Conservation (phyloP, 2,329 filamentous ascomycete genomes). For the Colletotrichum sp. region DNA sequence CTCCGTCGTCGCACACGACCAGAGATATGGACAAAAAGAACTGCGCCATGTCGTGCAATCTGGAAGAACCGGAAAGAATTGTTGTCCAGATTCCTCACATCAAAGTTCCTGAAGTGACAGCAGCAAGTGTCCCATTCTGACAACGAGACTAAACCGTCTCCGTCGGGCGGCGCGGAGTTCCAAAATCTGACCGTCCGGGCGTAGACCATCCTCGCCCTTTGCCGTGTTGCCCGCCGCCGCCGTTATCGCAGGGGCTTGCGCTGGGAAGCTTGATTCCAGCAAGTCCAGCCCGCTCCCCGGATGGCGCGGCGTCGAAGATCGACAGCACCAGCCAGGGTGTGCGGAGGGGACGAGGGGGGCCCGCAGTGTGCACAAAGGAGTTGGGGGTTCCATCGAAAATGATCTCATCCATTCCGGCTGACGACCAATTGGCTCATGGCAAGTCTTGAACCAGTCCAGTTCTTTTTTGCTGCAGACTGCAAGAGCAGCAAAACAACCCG, state of each 20-base stretch:
- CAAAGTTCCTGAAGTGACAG: not conserved
- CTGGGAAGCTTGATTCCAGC: not conserved
- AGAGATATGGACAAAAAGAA: not conserved
- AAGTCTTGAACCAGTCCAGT: not conserved
- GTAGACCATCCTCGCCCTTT: not conserved
- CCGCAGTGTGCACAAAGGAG: not conserved
- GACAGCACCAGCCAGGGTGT: constrained; percentile 2
- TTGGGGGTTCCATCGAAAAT: constrained; percentile 9
- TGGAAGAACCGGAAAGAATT: not conserved
- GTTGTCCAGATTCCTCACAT: not conserved
- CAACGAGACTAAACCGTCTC: not conserved
- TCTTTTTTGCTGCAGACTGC: not conserved
- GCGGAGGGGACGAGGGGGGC: not conserved
- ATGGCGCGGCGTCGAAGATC: constrained; percentile 13
- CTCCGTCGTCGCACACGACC: not conserved
- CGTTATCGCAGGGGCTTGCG: not conserved
- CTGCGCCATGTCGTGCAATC: not conserved
- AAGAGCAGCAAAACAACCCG: not conserved
- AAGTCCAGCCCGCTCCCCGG: constrained; percentile 1
- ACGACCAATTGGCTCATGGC: not conserved
- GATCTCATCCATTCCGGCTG: constrained; percentile 4
- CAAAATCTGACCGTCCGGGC: not conserved
- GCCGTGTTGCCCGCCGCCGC: not conserved
- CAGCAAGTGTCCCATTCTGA: not conserved
- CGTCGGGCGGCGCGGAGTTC: not conserved